These are phyloP conservation scores for Macrolepiota fuliginosa DNA, from an alignment of 768 basidiomycete species.

Conservation along the genomic window DNA sequence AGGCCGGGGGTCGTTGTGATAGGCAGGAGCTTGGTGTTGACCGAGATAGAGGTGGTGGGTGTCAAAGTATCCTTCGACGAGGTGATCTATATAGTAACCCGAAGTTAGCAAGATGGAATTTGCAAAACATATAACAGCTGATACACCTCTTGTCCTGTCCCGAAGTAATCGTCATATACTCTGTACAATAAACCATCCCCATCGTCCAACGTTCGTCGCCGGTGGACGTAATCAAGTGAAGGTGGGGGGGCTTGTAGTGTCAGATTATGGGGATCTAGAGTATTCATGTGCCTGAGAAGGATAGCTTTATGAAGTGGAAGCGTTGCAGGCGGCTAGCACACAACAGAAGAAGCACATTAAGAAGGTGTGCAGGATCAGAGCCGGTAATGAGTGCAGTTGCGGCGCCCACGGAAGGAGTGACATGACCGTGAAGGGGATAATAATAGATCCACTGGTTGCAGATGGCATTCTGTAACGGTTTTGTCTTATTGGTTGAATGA, in stretches of 20 bases:
- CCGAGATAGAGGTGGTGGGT: neutral
- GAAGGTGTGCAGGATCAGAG: neutral
- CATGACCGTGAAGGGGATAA: too few species aligned
- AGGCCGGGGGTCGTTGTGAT: neutral
- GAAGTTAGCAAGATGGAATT: neutral
- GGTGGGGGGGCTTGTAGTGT: neutral
- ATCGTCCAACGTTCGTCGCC: neutral
- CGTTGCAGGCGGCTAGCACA: neutral
- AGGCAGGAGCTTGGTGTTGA: neutral
- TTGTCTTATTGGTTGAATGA: too few species aligned
- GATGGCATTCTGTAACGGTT: too few species aligned
- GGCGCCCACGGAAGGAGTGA: too few species aligned
- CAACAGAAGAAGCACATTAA: neutral
- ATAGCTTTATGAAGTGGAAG: neutral
- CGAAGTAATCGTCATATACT: conserved; percentile 9
- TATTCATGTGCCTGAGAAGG: neutral
- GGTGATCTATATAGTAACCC: neutral
- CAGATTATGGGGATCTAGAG: neutral
- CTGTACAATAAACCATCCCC: neutral
- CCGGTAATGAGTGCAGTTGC: neutral
- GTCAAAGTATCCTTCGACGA: neutral
- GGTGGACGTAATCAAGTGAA: neutral
- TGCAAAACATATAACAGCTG: neutral
- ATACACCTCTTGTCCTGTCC: conserved; percentile 8
- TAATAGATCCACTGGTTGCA: too few species aligned